Conservation (phyloP, 1,139 yeast genomes). For the Candida gigantensis region DNA sequence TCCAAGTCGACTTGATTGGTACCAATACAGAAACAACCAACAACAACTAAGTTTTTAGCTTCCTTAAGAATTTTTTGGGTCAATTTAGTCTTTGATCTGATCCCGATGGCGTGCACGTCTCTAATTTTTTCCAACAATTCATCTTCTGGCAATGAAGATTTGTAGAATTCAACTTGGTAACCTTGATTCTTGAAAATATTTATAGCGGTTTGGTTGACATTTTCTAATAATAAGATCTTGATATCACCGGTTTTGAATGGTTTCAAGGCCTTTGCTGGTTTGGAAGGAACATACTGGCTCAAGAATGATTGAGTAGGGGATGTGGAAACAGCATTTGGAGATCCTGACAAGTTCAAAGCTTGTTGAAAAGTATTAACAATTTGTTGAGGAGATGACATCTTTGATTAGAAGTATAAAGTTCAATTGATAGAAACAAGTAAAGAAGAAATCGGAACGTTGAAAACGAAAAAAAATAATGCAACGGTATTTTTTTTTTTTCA, state of each 20-base stretch:
- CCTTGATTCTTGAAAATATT: constrained; percentile 86
- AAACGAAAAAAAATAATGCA: background rate
- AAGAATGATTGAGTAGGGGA: constrained; percentile 63
- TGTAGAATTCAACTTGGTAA: constrained; percentile 93
- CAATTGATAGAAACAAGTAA: background rate
- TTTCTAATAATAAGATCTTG: constrained; percentile 86
- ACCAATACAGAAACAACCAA: constrained; percentile 99
- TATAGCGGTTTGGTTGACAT: constrained; percentile 90
- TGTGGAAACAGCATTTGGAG: constrained; percentile 69
- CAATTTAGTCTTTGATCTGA: constrained; percentile 92
- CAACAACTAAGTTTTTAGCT: constrained; percentile 84
- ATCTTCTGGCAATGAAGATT: constrained; percentile 86
- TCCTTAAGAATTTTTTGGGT: constrained; percentile 76
- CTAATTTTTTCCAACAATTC: constrained; percentile 92
- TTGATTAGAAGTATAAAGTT: constrained; percentile 1
- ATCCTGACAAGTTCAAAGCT: constrained; percentile 51
- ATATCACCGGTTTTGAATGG: constrained; percentile 92
- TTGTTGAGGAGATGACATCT: constrained; percentile 70
- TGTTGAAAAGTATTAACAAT: constrained; percentile 61
- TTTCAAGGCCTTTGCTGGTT: constrained; percentile 69
- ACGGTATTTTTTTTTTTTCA: background rate
- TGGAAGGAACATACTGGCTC: constrained; percentile 45
- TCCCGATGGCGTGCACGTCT: constrained; percentile 95
- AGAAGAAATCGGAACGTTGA: too few species aligned
- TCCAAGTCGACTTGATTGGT: constrained; percentile 96